Evolutionary conservation across 495 filamentous ascomycete species (phyloP).

Genomic region (Aspergillus asperescens): DNA sequence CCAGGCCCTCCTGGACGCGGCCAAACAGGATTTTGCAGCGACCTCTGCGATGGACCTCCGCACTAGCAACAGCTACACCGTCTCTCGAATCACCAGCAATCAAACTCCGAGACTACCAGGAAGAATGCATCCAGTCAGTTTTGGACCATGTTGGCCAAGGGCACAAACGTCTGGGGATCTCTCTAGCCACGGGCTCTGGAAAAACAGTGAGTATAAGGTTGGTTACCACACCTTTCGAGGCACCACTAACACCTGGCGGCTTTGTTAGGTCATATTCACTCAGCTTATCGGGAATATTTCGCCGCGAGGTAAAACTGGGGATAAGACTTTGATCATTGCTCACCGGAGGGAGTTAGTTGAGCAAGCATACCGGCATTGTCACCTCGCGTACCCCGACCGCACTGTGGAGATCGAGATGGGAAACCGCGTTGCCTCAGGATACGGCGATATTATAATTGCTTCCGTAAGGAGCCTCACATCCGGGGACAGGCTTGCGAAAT

Average conservation of each 20-base stretch:
- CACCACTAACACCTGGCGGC: neutral
- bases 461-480: slow-evolving; percentile 77
- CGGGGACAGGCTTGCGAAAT: slow-evolving; percentile 69
- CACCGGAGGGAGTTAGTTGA: slow-evolving; percentile 94
- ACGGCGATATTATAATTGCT: slow-evolving; percentile 91
- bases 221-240: neutral
- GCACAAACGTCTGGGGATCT: slow-evolving; percentile 78
- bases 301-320: slow-evolving; percentile 49
- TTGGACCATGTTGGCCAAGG: slow-evolving; percentile 65
- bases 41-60: slow-evolving; percentile 24
- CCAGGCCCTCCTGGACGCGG: slow-evolving; percentile 7
- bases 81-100: slow-evolving; percentile 32
- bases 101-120: slow-evolving; percentile 69
- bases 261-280: slow-evolving; percentile 80
- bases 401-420: slow-evolving; percentile 89
- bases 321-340: slow-evolving; percentile 83
- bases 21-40: neutral
- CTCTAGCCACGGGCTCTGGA: slow-evolving; percentile 84
- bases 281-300: slow-evolving; percentile 79
- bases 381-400: slow-evolving; percentile 69
- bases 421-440: slow-evolving; percentile 61
- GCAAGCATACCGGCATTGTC: slow-evolving; percentile 84
- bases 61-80: slow-evolving; percentile 18
- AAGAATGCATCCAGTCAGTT: slow-evolving; percentile 87
- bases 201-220: slow-evolving; percentile 63